Evolutionary conservation across 140 eudicot genomes (phyloP), one percentile per base, ranked within the genome.

Genomic region (Bidens hawaiensis): DNA sequence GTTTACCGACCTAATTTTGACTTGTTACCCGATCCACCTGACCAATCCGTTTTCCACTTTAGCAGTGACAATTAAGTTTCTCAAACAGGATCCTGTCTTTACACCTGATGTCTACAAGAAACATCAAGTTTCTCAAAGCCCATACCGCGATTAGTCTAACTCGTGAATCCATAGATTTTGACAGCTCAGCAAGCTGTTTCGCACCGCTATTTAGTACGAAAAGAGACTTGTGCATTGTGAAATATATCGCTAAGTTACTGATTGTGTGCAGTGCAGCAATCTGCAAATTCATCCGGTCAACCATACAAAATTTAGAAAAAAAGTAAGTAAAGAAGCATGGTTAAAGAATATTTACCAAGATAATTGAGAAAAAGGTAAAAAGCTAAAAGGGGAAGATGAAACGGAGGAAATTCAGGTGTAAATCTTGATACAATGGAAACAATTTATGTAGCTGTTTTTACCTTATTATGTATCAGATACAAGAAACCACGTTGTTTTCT

Each of bases 71-170:
- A 70, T 47, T 81, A 33, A 94, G 79, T 60, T 73, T 84, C 70
- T 94, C 99, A 59, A 52, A 31, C 12, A 85, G 75, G 24, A 88
- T 79, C 40, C 80, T 88, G 60, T 83, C 94, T 83, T 85, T 94
- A 42, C 88, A 85, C 62, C 67, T 79, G 67, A 48, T 62, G 75
- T 85, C 90, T 28, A 82, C 86, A 75, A 78, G 94, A 81, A 94
- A 94, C 60, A 82, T 61, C 73, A 88, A 80, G 82, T 94, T 94
- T 82, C 85, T 83, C 64, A 94, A 84, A 74, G 99, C 99, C 85
- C 95, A 78, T 17, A 83, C 77, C 17, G 99, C 89, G 30, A 81
- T 82, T 65, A 81, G 46, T 75, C 96, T 85, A 60, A 88, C 70
- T 50, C 79, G 51, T 73, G 93, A 78, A 53, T 85, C 98, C 96